Evolutionary conservation across 208 protist genomes (phyloP).

Genomic region (Porcisia hertigi): DNA sequence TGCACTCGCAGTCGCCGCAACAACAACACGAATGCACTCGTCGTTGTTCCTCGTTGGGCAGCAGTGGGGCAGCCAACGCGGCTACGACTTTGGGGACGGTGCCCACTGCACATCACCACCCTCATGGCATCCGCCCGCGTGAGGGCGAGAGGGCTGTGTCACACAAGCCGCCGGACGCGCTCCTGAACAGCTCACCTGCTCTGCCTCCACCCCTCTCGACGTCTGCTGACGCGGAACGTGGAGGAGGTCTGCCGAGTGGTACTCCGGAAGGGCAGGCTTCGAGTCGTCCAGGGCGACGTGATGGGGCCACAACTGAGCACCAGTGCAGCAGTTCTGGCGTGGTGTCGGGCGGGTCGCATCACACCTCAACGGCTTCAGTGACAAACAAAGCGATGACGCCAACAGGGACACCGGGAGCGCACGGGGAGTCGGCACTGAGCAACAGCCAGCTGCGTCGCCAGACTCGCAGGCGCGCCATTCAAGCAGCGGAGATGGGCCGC

Average conservation of each 20-base stretch:
- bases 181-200: not conserved
- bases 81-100: not conserved
- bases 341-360: not conserved
- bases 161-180: not conserved
- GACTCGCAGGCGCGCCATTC: constrained; percentile 22
- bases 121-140: not conserved
- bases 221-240: not conserved
- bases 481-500: constrained; percentile 21
- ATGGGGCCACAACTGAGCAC: not conserved
- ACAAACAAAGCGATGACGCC: not conserved
- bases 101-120: not conserved
- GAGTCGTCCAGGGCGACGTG: not conserved
- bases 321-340: not conserved
- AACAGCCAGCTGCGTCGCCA: constrained; percentile 23
- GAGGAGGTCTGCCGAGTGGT: not conserved
- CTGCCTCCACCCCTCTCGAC: not conserved
- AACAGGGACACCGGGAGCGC: not conserved
- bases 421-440: not conserved
- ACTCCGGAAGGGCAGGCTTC: not conserved
- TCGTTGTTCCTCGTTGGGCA: not conserved
- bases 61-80: not conserved
- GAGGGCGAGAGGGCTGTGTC: not conserved
- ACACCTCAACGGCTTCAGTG: not conserved
- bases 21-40: not conserved
- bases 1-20: not conserved